Evolutionary conservation across 2,329 filamentous ascomycete genomes (phyloP), one percentile per base, ranked within the genome.

Genomic region (Aspergillus luchuensis): DNA sequence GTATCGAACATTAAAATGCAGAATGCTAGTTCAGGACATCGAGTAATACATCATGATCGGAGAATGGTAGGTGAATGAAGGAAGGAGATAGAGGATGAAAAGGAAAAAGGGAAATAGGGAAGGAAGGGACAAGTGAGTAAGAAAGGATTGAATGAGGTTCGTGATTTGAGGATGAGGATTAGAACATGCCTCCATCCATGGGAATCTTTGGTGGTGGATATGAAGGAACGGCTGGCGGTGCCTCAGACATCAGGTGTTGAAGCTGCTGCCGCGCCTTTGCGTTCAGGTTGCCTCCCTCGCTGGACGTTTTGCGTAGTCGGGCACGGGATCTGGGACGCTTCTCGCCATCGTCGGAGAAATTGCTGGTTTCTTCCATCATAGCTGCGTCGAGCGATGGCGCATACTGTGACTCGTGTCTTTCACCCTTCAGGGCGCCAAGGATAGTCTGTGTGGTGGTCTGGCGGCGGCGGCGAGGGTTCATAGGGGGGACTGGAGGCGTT

Each of bases 401-500:
- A 6, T 70, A 66, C 2, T 70, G 64, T 4, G 67, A 59, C 3
- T 78, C 76, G 17, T 63, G 61, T 60, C 67, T 76, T 17, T 78
- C 76, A 43, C 66, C 65, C 59, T 75, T 78, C 62, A 78, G 73
- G 33, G 68, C 77, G 55, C 63, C 75, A 56, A 75, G 66, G 47
- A 75, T 79, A 57, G 69, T 80, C 65, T 75, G 79, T 30, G 72
- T 81, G 65, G 71, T 78, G 54, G 70, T 80, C 65, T 72, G 82
- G 13, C 82, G 82, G 56, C 84, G 80, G 47, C 86, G 80, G 60
- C 83, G 82, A 1, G 85, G 85, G 67, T 87, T 87, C 80, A 87
- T 84, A 0, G 84, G 81, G 28, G 85, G 85, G 6, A 87, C 72
- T 1, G 85, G 84, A 10, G 84, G 84, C 1, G 79, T 73, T n/a